Evolutionary conservation across 129 eudicot genomes (phyloP), one percentile per base, ranked within the genome.

Genomic region (Erigeron canadensis): DNA sequence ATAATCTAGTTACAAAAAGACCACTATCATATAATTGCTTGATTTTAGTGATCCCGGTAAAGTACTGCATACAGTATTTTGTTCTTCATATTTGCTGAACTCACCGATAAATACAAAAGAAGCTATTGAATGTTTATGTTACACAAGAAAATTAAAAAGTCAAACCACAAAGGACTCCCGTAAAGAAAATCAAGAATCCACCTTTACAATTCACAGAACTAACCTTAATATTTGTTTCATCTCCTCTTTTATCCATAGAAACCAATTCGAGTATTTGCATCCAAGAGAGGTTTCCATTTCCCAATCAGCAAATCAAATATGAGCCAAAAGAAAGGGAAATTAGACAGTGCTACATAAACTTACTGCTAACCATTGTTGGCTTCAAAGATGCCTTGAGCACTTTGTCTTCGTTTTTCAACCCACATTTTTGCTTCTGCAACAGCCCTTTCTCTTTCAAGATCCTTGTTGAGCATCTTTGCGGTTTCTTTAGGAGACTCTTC

Each of bases 351-450:
- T 13, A 72, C 8, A 13, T 8, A 42, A 13, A 18, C 0, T n/a
- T 18, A 42, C 51, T 9, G 12, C 45, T 18, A 28, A 28, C 66
- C 7, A 21, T 69, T 81, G 43, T 66, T 74, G 12, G 58, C 86
- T 73, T 85, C 91, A 38, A 72, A 80, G 62, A 80, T 83, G 42
- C 82, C 82, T 74, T 80, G 80, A 69, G 80, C 85, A 67, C 55
- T 84, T 43, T 86, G 91, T 22, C 95, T 79, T 76, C 96, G 85
- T 51, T 92, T 87, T 44, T 88, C 98, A 6, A 95, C 96, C 98
- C 98, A 93, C 95, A 93, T 87, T 71, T 93, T 93, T 5, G 98
- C 98, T 79, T 93, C 98, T 9, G 98, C 98, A 62, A 93, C 98
- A 10, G 98, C 98, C 23, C 95, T 71, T 77, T 93, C 98, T 59